Percentiles rank a stretch among this genome's conserved stretches.
phyloP scores from a whole-genome alignment of 306 rosid genomes.

The Cercis canadensis region DNA sequence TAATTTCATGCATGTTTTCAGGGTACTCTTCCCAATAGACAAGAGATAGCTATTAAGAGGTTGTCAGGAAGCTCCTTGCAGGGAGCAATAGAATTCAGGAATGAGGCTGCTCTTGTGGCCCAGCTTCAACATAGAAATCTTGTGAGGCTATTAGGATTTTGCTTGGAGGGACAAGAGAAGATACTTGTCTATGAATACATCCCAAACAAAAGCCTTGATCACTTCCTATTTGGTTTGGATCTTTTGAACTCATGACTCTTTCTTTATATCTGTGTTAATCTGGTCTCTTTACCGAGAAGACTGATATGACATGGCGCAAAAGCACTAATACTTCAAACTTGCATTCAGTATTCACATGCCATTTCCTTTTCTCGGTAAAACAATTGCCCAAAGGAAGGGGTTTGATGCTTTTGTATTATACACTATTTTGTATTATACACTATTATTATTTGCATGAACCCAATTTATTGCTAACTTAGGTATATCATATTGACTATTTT shows the following conservation, averaged over 20 bases:
- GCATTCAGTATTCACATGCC: too few species aligned
- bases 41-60: constrained; percentile 47
- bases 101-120: constrained; percentile 44
- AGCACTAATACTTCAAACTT: too few species aligned
- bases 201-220: constrained; percentile 47
- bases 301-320: too few species aligned
- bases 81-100: constrained; percentile 49
- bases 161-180: constrained; percentile 44
- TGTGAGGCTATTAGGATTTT: constrained; percentile 46
- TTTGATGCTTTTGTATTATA: too few species aligned
- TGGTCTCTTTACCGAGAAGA: too few species aligned
- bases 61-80: constrained; percentile 40
- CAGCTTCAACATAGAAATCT: constrained; percentile 53
- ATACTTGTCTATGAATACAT: constrained; percentile 50
- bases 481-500: not conserved
- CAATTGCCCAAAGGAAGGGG: too few species aligned
- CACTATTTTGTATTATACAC: too few species aligned
- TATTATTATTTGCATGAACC: too few species aligned
- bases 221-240: constrained; percentile 40
- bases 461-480: too few species aligned
- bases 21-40: constrained; percentile 46
- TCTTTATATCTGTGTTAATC: not conserved
- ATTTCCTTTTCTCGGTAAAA: too few species aligned
- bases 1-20: not conserved
- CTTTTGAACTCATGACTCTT: not conserved